Evolutionary conservation across 2,329 filamentous ascomycete species (phyloP), one percentile per base, ranked within the genome.

Genomic region (Talaromyces sp.): DNA sequence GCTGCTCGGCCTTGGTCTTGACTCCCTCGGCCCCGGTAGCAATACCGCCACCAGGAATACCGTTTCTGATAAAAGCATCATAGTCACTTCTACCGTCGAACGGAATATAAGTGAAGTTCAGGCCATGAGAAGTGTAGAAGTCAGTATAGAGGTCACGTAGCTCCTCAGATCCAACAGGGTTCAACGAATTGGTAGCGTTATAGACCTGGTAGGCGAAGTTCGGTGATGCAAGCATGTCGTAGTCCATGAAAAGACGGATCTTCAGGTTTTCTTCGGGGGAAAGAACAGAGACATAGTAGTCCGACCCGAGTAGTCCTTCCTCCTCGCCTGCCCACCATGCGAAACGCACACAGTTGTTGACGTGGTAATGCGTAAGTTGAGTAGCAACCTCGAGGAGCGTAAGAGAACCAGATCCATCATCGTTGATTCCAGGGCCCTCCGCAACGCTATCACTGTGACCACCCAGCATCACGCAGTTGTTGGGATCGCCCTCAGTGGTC

Each of bases 51-150:
- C 86, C 86, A 0, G 91, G 89, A 49, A 93, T 92, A 2, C 89
- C 89, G 64, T 86, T 83, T 40, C 86, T 83, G 71, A 93, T 89
- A 80, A 94, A 93, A 1, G 87, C 89, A 60, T 88, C 89, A 71
- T 94, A 94, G 77, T 95, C 91, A 68, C 88, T 91, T 66, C 91
- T 88, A 6, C 91, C 91, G 70, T 92, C 89, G 69, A 95, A 94
- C 1, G 87, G 85, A 31, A 91, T 91, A 65, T 90, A 86, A 0
- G 87, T 90, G 74, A 88, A 89, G 76, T 88, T 88, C 65, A 88
- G 81, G 1, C 83, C 88, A 25, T 88, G 82, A 1, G 80, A 77
- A 67, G 82, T 77, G 78, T 89, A 93, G 83, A 86, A 92, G 58
- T 88, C 81, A 22, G 88, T 80, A 74, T 91, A 92, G 40, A 92